Conservation (phyloP, 2,329 filamentous ascomycete species). For the Gliomastix tumulicola region DNA sequence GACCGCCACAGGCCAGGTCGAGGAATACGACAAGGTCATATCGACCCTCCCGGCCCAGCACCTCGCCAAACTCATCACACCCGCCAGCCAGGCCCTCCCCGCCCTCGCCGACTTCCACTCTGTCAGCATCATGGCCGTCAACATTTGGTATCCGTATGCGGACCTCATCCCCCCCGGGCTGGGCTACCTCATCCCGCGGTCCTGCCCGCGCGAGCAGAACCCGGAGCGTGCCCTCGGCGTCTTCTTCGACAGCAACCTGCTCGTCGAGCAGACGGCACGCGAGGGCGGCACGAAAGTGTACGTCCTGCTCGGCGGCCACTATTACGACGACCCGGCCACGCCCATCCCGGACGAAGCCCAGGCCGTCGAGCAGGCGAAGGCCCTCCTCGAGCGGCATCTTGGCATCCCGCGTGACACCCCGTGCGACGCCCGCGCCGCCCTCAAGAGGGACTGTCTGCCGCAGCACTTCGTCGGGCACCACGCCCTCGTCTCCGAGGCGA, state of each 20-base stretch:
- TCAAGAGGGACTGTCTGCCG: conserved; percentile 70
- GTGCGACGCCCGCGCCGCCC: conserved; percentile 50
- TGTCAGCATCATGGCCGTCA: conserved; percentile 86
- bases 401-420: conserved; percentile 56
- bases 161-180: conserved; percentile 65
- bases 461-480: conserved; percentile 82
- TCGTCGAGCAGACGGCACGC: conserved; percentile 30
- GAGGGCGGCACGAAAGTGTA: conserved; percentile 75
- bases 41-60: conserved; percentile 52
- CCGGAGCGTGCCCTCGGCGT: conserved; percentile 82
- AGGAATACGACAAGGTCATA: conserved; percentile 50
- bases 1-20: conserved; percentile 2
- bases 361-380: conserved; percentile 62
- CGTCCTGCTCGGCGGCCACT: conserved; percentile 91
- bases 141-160: conserved; percentile 70
- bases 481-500: conserved; percentile 48
- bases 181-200: conserved; percentile 83
- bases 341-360: conserved; percentile 55
- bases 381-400: conserved; percentile 67
- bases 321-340: conserved; percentile 51
- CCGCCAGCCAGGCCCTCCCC: conserved; percentile 29
- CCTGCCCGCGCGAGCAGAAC: conserved; percentile 63
- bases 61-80: too few relatives aligned
- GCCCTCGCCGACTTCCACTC: conserved; percentile 49
- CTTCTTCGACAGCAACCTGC: conserved; percentile 74